Base-by-base conservation (phyloP, 108 stramenopile species). In the Pseudonitzschia delicatissima region DNA sequence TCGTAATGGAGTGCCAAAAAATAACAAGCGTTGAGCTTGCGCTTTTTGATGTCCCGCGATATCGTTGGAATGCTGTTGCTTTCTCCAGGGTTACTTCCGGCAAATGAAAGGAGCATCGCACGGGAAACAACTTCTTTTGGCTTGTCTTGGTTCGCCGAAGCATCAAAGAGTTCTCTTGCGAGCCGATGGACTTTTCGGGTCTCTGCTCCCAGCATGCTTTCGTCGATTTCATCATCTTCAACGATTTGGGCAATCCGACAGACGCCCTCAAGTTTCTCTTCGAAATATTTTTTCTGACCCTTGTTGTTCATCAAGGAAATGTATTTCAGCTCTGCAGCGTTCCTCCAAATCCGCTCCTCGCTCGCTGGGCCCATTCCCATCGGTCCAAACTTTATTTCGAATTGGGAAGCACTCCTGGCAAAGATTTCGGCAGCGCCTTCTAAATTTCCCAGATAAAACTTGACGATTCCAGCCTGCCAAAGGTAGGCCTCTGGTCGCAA, bases 301-400 rank as follows among this genome's bases (percentile, higher is more conserved):
- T 58, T 52, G 33, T 57, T 57, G 36, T 77, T 66, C 34, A 77
- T 62, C 11, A 44, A 64, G 20, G 47, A 52, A 29, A 74, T 21
- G 55, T 75, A 62, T 49, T 82, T 88, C 51, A 89, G 49, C 66
- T 84, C 73, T 64, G 80, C 81, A 9, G 91, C 91, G 65, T 89
- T 72, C 57, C 88, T 73, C 91, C 91, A 92, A 62, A 92, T 92
- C 57, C 91, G 71, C 67, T 92, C 91, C 66, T 92, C 91, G 31
- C 76, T 86, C 7, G 88, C 91, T 0, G 82, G 80, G 37, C 71
- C 58, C 26, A 40, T 37, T n/a, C 53, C 53, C 53, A 55, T 55
- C 11, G 53, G 53, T 28, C 81, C 77, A 65, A 92, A 92, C 57
- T 68, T 78, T 0, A 62, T 52, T 64, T 92, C 91, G 50, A 80